Percentiles rank a stretch among this genome's conserved stretches.
Conservation (phyloP, 2,329 filamentous ascomycete genomes). For the Paracorniculantispora psalliotae region DNA sequence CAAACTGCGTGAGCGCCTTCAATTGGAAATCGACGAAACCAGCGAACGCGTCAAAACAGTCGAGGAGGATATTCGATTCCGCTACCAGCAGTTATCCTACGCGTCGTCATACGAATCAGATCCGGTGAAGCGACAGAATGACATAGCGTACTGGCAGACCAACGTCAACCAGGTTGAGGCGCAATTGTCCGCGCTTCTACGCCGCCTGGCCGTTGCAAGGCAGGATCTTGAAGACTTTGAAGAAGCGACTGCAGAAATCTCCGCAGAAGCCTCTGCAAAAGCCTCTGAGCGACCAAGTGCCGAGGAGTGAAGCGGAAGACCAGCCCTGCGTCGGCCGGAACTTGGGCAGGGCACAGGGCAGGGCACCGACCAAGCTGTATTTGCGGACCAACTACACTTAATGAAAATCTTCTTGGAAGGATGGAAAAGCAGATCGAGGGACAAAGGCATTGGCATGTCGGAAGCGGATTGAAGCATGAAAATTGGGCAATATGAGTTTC, state of each 20-base stretch:
- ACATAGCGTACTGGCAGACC: slow-evolving; percentile 1
- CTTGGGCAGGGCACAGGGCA: too few species aligned
- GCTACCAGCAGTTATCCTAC: slow-evolving; percentile 5
- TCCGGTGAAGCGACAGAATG: not conserved
- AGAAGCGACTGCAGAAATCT: slow-evolving; percentile 2
- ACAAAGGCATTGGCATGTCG: too few species aligned
- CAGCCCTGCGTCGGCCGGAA: not conserved
- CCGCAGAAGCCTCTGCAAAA: not conserved
- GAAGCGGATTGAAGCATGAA: not conserved
- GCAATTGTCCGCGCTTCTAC: not conserved
- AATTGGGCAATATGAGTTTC: not conserved
- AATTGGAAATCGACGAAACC: slow-evolving; percentile 6
- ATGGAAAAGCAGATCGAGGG: too few species aligned
- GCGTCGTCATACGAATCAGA: slow-evolving; percentile 2
- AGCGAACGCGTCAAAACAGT: not conserved
- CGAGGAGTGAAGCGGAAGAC: not conserved
- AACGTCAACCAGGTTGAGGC: not conserved
- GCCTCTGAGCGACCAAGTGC: not conserved
- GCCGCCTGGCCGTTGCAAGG: not conserved
- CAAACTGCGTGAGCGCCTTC: slow-evolving; percentile 12
- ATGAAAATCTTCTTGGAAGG: too few species aligned
- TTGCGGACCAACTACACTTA: too few species aligned
- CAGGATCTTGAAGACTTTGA: slow-evolving; percentile 12
- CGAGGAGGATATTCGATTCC: not conserved
- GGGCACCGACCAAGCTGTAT: too few species aligned